These are phyloP conservation scores for Avena atlantica DNA, from an alignment of 176 grass and related monocot genomes.

Conservation along the genomic window DNA sequence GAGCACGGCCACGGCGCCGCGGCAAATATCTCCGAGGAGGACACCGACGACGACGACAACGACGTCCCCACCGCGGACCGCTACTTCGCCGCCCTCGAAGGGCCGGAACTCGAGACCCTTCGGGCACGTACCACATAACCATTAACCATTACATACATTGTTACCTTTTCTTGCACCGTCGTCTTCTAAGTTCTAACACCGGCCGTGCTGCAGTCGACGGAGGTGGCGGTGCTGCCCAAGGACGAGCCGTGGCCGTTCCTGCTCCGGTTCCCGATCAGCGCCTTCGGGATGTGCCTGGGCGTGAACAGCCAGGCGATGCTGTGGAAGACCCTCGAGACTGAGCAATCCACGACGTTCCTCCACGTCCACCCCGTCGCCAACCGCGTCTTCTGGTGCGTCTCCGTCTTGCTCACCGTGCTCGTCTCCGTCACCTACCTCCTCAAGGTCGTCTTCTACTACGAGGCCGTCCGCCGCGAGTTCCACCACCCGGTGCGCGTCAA, in stretches of 20 bases:
- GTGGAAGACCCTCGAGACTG: neutral
- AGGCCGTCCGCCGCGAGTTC: neutral
- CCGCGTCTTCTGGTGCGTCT: neutral
- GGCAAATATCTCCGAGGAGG: neutral
- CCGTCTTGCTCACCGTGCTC: neutral
- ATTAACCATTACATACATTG: neutral
- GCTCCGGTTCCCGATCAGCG: neutral
- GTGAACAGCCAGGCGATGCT: neutral
- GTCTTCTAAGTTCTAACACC: neutral
- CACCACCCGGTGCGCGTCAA: neutral
- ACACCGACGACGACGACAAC: neutral
- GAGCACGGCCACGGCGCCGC: neutral
- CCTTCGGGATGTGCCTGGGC: neutral
- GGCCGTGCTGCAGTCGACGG: neutral
- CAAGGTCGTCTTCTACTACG: neutral
- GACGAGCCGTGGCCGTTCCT: neutral
- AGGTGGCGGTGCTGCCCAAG: neutral
- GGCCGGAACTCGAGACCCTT: constrained; percentile 1
- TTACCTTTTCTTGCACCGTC: neutral
- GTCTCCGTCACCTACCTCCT: neutral
- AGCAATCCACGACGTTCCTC: neutral
- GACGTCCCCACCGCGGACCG: neutral
- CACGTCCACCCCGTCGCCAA: neutral
- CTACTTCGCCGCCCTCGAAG: neutral
- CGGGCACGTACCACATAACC: neutral